Evolutionary conservation across 202 grass and related monocot species (phyloP).

Genomic region (Setaria italica): DNA sequence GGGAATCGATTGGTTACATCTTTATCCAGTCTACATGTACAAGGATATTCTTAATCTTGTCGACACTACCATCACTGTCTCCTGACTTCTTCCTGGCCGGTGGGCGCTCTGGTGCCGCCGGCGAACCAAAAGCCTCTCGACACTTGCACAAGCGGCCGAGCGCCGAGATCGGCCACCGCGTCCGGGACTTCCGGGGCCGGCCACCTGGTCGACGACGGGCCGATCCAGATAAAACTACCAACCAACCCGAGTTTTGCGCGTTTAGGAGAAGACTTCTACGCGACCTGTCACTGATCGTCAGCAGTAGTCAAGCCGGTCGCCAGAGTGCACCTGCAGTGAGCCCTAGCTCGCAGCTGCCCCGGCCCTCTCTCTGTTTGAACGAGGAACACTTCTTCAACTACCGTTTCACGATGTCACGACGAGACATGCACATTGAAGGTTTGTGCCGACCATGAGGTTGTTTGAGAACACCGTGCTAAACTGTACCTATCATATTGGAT

Average conservation of each 20-base stretch:
- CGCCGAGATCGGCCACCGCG: neutral
- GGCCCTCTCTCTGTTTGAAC: too few species aligned
- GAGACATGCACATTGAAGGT: neutral
- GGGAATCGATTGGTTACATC: too few species aligned
- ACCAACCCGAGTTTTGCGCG: neutral
- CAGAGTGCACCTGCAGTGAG: neutral
- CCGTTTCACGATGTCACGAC: neutral
- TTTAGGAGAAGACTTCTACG: neutral
- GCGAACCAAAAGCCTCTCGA: neutral
- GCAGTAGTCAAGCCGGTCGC: neutral
- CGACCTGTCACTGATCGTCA: neutral
- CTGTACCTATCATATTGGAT: too few species aligned
- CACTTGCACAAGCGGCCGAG: neutral
- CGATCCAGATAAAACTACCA: too few species aligned
- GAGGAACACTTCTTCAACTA: too few species aligned
- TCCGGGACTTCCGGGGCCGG: neutral
- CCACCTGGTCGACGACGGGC: neutral
- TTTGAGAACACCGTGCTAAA: too few species aligned
- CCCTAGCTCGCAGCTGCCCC: neutral
- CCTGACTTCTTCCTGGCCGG: constrained; percentile 7
- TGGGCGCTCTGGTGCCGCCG: neutral
- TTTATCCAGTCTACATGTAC: too few species aligned
- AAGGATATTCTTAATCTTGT: constrained; percentile 2
- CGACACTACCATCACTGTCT: neutral
- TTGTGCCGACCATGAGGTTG: neutral